phyloP scores from a whole-genome alignment of 495 filamentous ascomycete genomes.

The Aspergillus saccharolyticus region DNA sequence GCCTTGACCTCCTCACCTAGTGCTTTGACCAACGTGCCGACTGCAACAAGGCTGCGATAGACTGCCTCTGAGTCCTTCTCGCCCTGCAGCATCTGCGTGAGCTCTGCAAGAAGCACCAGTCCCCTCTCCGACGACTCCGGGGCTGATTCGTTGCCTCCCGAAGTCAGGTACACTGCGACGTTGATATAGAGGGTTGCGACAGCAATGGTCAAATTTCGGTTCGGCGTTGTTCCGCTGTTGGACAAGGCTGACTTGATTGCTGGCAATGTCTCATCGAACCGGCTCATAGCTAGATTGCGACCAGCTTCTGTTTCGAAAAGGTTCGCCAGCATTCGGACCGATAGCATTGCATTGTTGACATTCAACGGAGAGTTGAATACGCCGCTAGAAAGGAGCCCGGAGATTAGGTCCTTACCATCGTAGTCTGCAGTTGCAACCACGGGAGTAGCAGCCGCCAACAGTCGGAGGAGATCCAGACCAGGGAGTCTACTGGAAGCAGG shows the following conservation, averaged over 20 bases:
- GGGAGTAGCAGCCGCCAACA: slow-evolving; percentile 63
- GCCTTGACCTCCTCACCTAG: slow-evolving; percentile 43
- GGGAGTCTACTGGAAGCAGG: slow-evolving; percentile 72
- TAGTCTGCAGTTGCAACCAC: slow-evolving; percentile 54
- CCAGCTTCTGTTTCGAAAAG: slow-evolving; percentile 75
- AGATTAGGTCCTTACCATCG: slow-evolving; percentile 48
- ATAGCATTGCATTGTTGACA: slow-evolving; percentile 81
- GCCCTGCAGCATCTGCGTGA: slow-evolving; percentile 54
- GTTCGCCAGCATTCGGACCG: slow-evolving; percentile 77
- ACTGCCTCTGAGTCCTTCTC: slow-evolving; percentile 76
- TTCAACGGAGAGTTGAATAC: slow-evolving; percentile 52
- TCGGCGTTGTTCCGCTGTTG: slow-evolving; percentile 46
- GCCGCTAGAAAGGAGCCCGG: slow-evolving; percentile 42
- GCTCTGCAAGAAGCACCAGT: slow-evolving; percentile 55
- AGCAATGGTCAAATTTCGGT: slow-evolving; percentile 78
- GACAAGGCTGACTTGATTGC: slow-evolving; percentile 44
- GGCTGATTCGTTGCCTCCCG: slow-evolving; percentile 25
- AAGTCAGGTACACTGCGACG: slow-evolving; percentile 61
- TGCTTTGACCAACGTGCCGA: slow-evolving; percentile 62
- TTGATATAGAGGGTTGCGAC: slow-evolving; percentile 82
- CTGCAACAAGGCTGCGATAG: slow-evolving; percentile 75
- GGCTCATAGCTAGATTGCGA: slow-evolving; percentile 51
- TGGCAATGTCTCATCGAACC: slow-evolving; percentile 54
- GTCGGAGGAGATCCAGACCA: slow-evolving; percentile 77
- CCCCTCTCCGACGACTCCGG: slow-evolving; percentile 52